Conservation (phyloP, 2,329 filamentous ascomycete genomes). For the Pseudocercospora musae region DNA sequence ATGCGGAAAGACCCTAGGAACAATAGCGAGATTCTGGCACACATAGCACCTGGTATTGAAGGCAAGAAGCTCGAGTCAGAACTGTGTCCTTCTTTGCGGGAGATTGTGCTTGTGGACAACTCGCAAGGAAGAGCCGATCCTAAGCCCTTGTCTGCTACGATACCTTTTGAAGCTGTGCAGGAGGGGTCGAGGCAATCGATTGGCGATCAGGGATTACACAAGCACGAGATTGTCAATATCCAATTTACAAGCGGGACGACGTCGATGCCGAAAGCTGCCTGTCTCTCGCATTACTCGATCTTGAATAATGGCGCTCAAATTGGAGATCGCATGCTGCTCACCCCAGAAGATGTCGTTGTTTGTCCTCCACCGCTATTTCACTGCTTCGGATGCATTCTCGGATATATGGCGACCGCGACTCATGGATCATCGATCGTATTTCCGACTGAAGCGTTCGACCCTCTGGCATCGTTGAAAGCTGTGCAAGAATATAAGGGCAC, state of each 20-base stretch:
- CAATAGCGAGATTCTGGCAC: conserved; percentile 56
- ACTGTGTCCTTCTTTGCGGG: conserved; percentile 64
- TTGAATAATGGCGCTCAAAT: conserved; percentile 90
- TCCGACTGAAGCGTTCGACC: conserved; percentile 82
- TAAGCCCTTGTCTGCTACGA: conserved; percentile 42
- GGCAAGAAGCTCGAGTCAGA: conserved; percentile 49
- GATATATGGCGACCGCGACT: conserved; percentile 94
- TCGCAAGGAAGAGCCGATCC: conserved; percentile 54
- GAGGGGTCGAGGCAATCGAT: conserved; percentile 39
- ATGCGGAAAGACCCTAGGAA: conserved; percentile 61
- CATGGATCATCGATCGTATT: conserved; percentile 79
- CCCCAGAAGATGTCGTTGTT: conserved; percentile 64
- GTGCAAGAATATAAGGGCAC: conserved; percentile 63
- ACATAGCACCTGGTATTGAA: conserved; percentile 34
- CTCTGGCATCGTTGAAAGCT: conserved; percentile 63
- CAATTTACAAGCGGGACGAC: conserved; percentile 98
- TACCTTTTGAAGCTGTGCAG: conserved; percentile 45
- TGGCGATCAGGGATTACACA: conserved; percentile 49
- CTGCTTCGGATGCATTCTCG: conserved; percentile 87
- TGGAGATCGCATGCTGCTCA: conserved; percentile 78
- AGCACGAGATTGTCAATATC: conserved; percentile 80
- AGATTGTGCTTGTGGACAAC: conserved; percentile 78
- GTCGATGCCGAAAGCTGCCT: conserved; percentile 80
- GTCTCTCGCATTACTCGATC: conserved; percentile 79
- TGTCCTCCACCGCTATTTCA: conserved; percentile 59